Base-by-base conservation (phyloP, 73 alveolate genomes). In the Diophrys appendiculata region DNA sequence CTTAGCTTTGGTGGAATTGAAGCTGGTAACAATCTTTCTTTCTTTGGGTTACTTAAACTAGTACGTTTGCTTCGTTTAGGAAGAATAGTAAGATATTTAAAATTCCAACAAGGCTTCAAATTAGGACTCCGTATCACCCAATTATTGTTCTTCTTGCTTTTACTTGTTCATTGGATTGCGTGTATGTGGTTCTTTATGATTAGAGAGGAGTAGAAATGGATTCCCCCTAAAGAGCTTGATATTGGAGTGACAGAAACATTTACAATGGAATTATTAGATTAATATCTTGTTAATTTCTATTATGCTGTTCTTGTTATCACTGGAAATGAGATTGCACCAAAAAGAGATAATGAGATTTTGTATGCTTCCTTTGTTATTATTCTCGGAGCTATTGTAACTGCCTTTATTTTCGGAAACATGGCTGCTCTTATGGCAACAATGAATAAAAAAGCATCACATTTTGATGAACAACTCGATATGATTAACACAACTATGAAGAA, bases 291-390 rank as follows among this genome's bases (percentile, higher is more conserved):
- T 0, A 29, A 65, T 8, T 73, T 89, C 27, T 84, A 89, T 73
- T 75, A 85, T 73, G 90, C 92, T 27, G 87, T 89, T 0, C 56
- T 79, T 35, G 72, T 87, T 77, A 69, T 84, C 26, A 43, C 78
- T 18, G 96, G 96, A 14, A 86, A 78, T 80, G 96, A 89, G 23
- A 67, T 89, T 1, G 77, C 71, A 29, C 96, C 96, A 11, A 52
- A 24, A 22, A 76, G 68, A 26, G 79, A 60, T 29, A n/a, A 54
- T n/a, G 72, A 89, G 55, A 64, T 76, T 33, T 54, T 82, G n/a
- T 76, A 72, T 34, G 81, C 86, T 22, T 30, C 89, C 23, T 69
- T 78, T 24, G 54, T 88, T 0, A 77, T 87, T 11, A 32, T 87
- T 0, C 29, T 82, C 8, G 94, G 94, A 27, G 77, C 84, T 23